phyloP scores from a whole-genome alignment of 257 asterid genomes.

The Solanum chmielewskii region DNA sequence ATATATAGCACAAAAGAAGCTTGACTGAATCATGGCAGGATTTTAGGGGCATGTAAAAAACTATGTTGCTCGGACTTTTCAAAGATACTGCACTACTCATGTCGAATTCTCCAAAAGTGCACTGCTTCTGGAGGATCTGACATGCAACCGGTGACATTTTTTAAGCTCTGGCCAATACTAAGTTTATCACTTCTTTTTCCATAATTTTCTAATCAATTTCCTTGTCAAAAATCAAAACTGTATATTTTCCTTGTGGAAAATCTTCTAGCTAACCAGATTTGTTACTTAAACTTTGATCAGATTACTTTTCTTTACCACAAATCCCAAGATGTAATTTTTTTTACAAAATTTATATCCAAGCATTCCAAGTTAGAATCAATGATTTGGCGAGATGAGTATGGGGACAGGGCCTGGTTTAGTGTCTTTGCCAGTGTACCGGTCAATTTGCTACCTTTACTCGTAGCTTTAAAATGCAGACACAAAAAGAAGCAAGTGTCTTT shows the following conservation, averaged over 20 bases:
- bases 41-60: background rate
- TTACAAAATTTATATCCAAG: background rate
- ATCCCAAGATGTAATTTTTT: background rate
- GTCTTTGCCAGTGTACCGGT: background rate
- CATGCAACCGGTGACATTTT: background rate
- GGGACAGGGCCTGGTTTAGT: background rate
- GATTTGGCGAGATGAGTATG: background rate
- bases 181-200: background rate
- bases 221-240: background rate
- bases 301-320: background rate
- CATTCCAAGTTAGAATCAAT: background rate
- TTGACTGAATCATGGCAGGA: background rate
- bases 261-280: background rate
- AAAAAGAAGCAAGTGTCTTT: background rate
- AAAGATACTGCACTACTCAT: background rate
- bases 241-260: background rate
- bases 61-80: background rate
- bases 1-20: background rate
- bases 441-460: background rate
- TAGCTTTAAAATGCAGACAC: background rate
- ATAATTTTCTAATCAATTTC: background rate
- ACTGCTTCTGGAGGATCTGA: background rate
- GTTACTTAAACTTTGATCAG: background rate
- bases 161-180: background rate
- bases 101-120: background rate